A percentile compares a stretch with the other conserved stretches of the same genome.
Evolutionary conservation across 1,284 basidiomycete genomes (phyloP).

Genomic region (Inonotus obliquus): DNA sequence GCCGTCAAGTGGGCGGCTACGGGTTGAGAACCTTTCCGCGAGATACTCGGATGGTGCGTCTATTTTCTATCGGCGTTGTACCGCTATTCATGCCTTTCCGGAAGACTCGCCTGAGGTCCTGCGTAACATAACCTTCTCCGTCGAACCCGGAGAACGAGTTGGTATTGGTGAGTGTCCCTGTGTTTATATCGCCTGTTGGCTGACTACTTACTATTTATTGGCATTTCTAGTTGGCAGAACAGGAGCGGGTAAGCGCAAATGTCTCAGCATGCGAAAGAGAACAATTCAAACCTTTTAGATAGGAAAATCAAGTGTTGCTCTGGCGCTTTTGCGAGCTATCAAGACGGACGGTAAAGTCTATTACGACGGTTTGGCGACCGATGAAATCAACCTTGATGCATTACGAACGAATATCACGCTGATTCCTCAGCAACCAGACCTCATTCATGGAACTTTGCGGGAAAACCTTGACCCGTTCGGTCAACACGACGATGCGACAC

Average conservation of each 20-base stretch:
- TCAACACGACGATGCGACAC: conserved; percentile 42
- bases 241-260: conserved; percentile 38
- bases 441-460: conserved; percentile 24
- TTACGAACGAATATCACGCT: conserved; percentile 42
- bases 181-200: too few relatives aligned
- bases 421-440: conserved; percentile 43
- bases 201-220: not conserved
- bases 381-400: conserved; percentile 38
- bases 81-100: conserved; percentile 2
- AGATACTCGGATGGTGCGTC: conserved; percentile 21
- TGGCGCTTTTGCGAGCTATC: conserved; percentile 40
- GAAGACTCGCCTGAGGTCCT: conserved; percentile 32
- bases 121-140: conserved; percentile 33
- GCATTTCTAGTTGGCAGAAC: conserved; percentile 33
- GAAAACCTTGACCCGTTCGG: conserved; percentile 36
- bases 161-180: conserved; percentile 37
- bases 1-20: conserved; percentile 39
- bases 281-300: too few relatives aligned
- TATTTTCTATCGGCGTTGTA: not conserved
- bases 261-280: too few relatives aligned
- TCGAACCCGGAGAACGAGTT: conserved; percentile 38
- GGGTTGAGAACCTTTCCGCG: conserved; percentile 30
- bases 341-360: conserved; percentile 37
- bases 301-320: conserved; percentile 32
- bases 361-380: conserved; percentile 31